Percentiles rank a stretch among this genome's conserved stretches.
phyloP scores from a whole-genome alignment of 1,284 basidiomycete genomes.

The Moesziomyces sp. region DNA sequence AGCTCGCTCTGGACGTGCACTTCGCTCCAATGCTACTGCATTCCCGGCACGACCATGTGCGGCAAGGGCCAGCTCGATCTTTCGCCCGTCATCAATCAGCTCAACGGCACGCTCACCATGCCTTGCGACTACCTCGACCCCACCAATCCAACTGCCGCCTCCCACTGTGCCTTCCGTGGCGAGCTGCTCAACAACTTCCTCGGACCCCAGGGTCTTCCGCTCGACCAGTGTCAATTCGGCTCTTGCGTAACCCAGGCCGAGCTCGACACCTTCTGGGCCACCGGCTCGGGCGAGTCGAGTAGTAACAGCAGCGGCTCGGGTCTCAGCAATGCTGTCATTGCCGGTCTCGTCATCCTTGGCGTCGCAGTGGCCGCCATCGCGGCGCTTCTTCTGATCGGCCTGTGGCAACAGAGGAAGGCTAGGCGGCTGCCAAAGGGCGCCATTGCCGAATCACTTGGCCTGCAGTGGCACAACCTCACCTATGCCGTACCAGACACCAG shows the following conservation, averaged over 20 bases:
- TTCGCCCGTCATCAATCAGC: slow-evolving; percentile 45
- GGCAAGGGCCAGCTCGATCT: slow-evolving; percentile 42
- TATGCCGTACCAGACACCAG: slow-evolving; percentile 24
- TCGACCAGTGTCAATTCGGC: slow-evolving; percentile 47
- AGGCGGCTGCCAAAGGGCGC: slow-evolving; percentile 19
- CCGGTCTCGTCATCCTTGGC: slow-evolving; percentile 50
- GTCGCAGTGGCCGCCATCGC: slow-evolving; percentile 35
- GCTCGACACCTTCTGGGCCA: slow-evolving; percentile 40
- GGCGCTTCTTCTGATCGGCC: slow-evolving; percentile 29
- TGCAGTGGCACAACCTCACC: slow-evolving; percentile 47
- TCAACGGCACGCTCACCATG: slow-evolving; percentile 52
- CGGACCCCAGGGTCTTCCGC: slow-evolving; percentile 46
- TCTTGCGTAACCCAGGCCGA: slow-evolving; percentile 49
- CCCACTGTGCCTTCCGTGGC: slow-evolving; percentile 45
- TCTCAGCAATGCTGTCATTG: slow-evolving; percentile 51
- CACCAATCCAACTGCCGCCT: slow-evolving; percentile 24
- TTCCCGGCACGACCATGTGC: slow-evolving; percentile 52
- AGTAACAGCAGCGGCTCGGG: slow-evolving; percentile 6
- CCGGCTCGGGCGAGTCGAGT: slow-evolving; percentile 17
- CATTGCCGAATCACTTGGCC: slow-evolving; percentile 34
- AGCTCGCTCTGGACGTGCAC: slow-evolving; percentile 50
- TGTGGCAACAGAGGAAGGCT: slow-evolving; percentile 37
- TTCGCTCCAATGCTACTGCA: slow-evolving; percentile 55
- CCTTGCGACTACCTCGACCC: slow-evolving; percentile 59
- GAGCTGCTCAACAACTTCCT: slow-evolving; percentile 49